These are phyloP conservation scores for Ustilago cynodontis DNA, from an alignment of 1,284 basidiomycete genomes.

Conservation along the genomic window DNA sequence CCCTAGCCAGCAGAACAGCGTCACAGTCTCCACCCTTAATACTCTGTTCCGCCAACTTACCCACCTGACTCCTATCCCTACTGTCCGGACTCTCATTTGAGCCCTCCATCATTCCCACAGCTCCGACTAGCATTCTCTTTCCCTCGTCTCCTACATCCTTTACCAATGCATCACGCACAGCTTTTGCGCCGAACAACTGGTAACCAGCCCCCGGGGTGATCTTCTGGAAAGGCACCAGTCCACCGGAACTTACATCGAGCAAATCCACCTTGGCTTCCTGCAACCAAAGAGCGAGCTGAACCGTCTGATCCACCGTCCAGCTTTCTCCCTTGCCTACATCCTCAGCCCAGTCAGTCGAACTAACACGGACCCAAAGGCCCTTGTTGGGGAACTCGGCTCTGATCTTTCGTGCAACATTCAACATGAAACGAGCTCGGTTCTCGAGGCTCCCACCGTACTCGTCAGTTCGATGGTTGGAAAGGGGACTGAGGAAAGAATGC, in stretches of 20 bases:
- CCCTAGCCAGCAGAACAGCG: conserved; percentile 59
- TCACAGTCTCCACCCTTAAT: conserved; percentile 53
- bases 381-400: conserved; percentile 60
- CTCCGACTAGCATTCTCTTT: conserved; percentile 56
- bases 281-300: conserved; percentile 54
- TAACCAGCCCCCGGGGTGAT: conserved; percentile 60
- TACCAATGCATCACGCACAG: conserved; percentile 43
- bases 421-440: conserved; percentile 56
- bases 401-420: conserved; percentile 54
- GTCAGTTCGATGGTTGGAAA: conserved; percentile 67
- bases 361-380: conserved; percentile 66
- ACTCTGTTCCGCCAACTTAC: conserved; percentile 58
- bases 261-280: conserved; percentile 62
- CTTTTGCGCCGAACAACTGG: conserved; percentile 58
- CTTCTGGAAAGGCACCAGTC: conserved; percentile 56
- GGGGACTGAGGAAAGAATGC: conserved; percentile 71
- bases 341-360: conserved; percentile 64
- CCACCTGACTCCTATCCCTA: conserved; percentile 38
- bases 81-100: conserved; percentile 30
- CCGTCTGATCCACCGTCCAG: conserved; percentile 62
- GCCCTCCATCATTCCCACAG: conserved; percentile 66
- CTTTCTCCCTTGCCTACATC: conserved; percentile 39
- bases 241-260: conserved; percentile 62
- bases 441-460: conserved; percentile 67
- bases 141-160: conserved; percentile 12